These are phyloP conservation scores for Eragrostis curvula DNA, from an alignment of 176 grass and related monocot species.

Conservation along the genomic window DNA sequence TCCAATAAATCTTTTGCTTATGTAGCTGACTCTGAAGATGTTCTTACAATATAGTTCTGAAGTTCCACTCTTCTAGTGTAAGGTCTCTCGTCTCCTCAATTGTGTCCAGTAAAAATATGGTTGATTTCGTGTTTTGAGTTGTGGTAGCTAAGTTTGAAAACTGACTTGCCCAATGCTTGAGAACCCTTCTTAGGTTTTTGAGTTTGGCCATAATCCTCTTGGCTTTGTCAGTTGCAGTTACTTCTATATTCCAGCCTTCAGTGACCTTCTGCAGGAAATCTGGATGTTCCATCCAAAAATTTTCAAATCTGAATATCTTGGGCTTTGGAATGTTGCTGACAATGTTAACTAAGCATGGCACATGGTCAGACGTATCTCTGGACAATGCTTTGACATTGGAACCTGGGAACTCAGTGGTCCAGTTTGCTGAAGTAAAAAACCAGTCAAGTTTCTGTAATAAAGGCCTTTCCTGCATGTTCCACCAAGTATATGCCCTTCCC, in stretches of 20 bases:
- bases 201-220: neutral
- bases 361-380: neutral
- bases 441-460: neutral
- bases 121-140: neutral
- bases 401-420: neutral
- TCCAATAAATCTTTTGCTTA: neutral
- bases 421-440: neutral
- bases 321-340: neutral
- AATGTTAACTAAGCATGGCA: neutral
- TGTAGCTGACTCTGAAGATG: fast-evolving
- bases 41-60: neutral
- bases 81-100: neutral
- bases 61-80: neutral
- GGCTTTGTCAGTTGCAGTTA: neutral
- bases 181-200: neutral
- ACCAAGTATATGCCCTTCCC: neutral
- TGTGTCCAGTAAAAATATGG: fast-evolving
- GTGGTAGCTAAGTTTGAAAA: neutral
- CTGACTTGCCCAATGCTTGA: neutral
- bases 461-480: neutral
- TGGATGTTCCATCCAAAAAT: neutral
- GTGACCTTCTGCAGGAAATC: neutral
- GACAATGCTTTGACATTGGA: neutral
- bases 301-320: neutral
- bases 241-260: neutral